Conservation (phyloP, 176 grass and related monocot species). For the Juncus effusus region DNA sequence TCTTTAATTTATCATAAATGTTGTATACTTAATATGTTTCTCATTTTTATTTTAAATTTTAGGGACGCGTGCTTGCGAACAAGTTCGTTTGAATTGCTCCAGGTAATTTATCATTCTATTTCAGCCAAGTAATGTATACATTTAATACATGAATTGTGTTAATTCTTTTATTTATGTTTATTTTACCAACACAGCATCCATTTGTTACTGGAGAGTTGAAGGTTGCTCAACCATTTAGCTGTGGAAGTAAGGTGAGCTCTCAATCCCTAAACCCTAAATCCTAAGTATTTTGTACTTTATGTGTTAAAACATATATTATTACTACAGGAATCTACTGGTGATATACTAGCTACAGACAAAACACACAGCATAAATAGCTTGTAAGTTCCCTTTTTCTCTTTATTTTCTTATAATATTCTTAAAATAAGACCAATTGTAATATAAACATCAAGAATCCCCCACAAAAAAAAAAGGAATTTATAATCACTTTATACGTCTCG, state of each 20-base stretch:
- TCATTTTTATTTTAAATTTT: constrained; percentile 22
- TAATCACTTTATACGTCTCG: neutral
- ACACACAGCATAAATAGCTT: constrained; percentile 23
- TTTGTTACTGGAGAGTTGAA: constrained; percentile 79
- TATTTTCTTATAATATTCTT: neutral
- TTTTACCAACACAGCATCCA: constrained; percentile 61
- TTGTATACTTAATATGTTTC: neutral
- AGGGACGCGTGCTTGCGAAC: constrained; percentile 68
- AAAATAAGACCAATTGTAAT: too few relatives aligned
- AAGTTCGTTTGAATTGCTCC: constrained; percentile 57
- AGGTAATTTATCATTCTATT: constrained; percentile 36
- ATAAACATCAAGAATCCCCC: too few relatives aligned
- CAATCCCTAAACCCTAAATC: constrained; percentile 18
- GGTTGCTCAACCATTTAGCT: constrained; percentile 34
- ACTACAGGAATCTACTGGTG: constrained; percentile 47
- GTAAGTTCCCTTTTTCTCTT: constrained; percentile 40
- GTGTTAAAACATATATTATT: constrained; percentile 10
- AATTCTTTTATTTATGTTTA: constrained; percentile 25
- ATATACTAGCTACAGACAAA: constrained; percentile 37
- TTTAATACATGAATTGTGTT: too few relatives aligned
- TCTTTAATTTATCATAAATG: constrained; percentile 24
- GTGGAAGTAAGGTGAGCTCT: constrained; percentile 41
- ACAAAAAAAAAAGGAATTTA: neutral
- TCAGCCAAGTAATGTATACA: neutral
- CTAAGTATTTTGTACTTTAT: constrained; percentile 16